Percentiles rank a stretch among this genome's conserved stretches.
These are phyloP conservation scores for Echinosophora koreensis DNA, from an alignment of 306 rosid genomes.

Conservation along the genomic window DNA sequence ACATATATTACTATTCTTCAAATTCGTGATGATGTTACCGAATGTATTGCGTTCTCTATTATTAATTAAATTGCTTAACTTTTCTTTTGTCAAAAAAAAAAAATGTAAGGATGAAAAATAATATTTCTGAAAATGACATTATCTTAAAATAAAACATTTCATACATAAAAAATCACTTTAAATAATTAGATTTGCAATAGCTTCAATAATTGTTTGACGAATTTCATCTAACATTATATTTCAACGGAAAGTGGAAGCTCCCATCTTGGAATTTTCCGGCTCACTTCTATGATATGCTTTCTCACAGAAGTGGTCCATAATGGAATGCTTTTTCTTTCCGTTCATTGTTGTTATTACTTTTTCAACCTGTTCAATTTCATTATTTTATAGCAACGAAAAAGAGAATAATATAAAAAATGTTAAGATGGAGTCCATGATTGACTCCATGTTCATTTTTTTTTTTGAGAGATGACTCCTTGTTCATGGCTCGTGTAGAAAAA, in stretches of 20 bases:
- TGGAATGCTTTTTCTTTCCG: not conserved
- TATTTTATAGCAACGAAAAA: not conserved
- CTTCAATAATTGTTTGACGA: no score
- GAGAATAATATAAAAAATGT: not conserved
- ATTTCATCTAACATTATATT: not conserved
- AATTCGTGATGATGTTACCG: no score
- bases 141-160: no score
- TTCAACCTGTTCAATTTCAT: not conserved
- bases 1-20: no score
- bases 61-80: no score
- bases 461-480: not conserved
- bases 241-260: constrained; percentile 14
- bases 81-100: no score
- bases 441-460: no score
- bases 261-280: constrained; percentile 36
- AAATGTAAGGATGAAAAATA: no score
- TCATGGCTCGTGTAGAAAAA: constrained; percentile 27
- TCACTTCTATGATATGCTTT: not conserved
- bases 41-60: no score
- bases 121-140: no score
- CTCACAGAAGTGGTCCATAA: not conserved
- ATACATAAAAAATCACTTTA: no score
- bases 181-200: no score
- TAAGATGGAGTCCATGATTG: not conserved
- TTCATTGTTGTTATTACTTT: constrained; percentile 4